Percentiles rank a stretch among this genome's conserved stretches.
Evolutionary conservation across 1,139 yeast genomes (phyloP).

Genomic region (Debaryomyces sp.): DNA sequence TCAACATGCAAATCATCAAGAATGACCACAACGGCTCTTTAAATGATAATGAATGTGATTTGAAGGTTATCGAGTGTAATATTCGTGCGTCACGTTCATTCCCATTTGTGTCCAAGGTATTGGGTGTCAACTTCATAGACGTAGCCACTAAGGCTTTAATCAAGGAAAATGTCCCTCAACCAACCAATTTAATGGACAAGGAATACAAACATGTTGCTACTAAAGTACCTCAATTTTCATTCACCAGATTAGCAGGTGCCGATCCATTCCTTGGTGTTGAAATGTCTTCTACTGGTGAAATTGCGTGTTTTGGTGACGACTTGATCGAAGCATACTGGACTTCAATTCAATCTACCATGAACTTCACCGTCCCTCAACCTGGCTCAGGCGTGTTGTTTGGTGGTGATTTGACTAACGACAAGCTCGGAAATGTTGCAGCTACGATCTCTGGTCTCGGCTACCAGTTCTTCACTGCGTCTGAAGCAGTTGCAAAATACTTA

Average conservation of each 20-base stretch:
- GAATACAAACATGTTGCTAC: conserved; percentile 81
- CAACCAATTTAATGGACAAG: conserved; percentile 67
- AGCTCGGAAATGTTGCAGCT: conserved; percentile 73
- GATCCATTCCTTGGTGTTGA: conserved; percentile 98
- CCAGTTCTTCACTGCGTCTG: conserved; percentile 77
- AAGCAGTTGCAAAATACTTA: conserved; percentile 71
- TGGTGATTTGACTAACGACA: conserved; percentile 78
- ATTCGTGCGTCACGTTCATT: conserved; percentile 97
- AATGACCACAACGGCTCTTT: conserved; percentile 51
- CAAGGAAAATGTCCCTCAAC: conserved; percentile 69
- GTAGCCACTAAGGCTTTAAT: conserved; percentile 88
- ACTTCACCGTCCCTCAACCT: conserved; percentile 89
- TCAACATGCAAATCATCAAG: conserved; percentile 95
- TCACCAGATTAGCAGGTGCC: conserved; percentile 97
- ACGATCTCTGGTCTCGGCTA: conserved; percentile 75
- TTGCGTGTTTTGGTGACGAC: conserved; percentile 92
- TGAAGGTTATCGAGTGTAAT: conserved; percentile 96
- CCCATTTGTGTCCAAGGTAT: conserved; percentile 97
- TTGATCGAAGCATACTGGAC: conserved; percentile 95
- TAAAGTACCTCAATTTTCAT: conserved; percentile 97
- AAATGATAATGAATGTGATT: conserved; percentile 55
- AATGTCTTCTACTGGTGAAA: conserved; percentile 99
- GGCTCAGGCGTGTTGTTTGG: conserved; percentile 90
- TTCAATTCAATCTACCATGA: conserved; percentile 94
- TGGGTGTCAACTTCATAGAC: conserved; percentile 91